Conservation (phyloP, 306 rosid genomes). For the Acacia acuminata region DNA sequence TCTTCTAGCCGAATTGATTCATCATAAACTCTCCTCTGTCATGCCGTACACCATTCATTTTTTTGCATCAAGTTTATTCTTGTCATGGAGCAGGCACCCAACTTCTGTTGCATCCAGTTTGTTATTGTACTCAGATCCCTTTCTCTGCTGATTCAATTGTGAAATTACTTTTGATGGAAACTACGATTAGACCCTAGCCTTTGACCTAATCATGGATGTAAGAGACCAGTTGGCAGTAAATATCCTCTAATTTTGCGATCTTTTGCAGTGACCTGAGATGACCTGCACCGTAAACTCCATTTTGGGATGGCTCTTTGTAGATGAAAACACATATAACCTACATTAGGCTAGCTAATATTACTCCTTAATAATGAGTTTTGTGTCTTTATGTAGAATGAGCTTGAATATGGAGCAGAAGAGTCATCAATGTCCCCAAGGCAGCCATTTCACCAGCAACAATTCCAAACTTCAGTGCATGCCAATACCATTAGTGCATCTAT, state of each 20-base stretch:
- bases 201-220: not conserved
- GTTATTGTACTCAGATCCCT: not conserved
- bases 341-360: not conserved
- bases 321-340: conserved; percentile 21
- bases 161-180: conserved; percentile 5
- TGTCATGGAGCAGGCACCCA: conserved; percentile 4
- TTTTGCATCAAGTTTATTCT: not conserved
- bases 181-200: not conserved
- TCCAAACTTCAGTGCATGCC: conserved; percentile 42
- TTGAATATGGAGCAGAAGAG: conserved; percentile 66
- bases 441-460: conserved; percentile 53
- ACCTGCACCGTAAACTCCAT: not conserved
- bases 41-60: not conserved
- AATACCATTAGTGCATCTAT: conserved; percentile 44
- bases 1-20: not conserved
- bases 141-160: conserved; percentile 18
- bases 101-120: conserved; percentile 2
- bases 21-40: not conserved
- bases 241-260: not conserved
- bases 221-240: not conserved
- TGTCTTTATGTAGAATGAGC: conserved; percentile 59
- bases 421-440: conserved; percentile 67
- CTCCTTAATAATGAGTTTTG: conserved; percentile 4
- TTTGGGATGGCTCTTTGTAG: conserved; percentile 10
- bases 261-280: conserved; percentile 16